Evolutionary conservation across 2,329 filamentous ascomycete genomes (phyloP), one percentile per base, ranked within the genome.

Genomic region (Fusarium globosum): DNA sequence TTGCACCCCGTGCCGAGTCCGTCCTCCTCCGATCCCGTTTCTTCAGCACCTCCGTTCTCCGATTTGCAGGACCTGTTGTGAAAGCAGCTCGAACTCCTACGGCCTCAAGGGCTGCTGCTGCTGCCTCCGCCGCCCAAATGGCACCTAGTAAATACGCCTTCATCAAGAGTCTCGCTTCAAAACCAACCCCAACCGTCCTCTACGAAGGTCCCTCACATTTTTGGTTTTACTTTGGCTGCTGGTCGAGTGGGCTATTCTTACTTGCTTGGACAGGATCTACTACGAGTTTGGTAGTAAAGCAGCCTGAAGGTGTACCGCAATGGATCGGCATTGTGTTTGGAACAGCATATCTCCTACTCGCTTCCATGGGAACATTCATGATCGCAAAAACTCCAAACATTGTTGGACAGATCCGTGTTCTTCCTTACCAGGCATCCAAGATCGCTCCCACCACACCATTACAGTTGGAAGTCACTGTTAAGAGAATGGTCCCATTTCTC

Each of bases 121-220:
- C 45, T 57, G 46, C 60, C 67, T 52, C 66, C 52, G 36, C 68
- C 48, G 38, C 76, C 48, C 65, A 71, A 65, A 68, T 68, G 63
- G 71, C 76, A 14, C 77, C 74, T 43, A 81, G 75, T 62, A 75
- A 76, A 78, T 85, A 83, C 76, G 85, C 82, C 61, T 90, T 87
- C 81, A 85, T 86, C 76, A 86, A 86, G 69, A 86, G 85, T 67
- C 85, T 94, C 42, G 87, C 89, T 20, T 83, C 84, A 65, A 88
- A 89, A 71, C 78, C 85, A n/a, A 82, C 85, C 4, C 85, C 88
- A 10, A 90, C 91, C 13, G 81, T 88, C 7, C 84, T 94, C 48
- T 94, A 93, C 83, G 85, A 91, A 76, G 87, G 88, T 3, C 89
- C 90, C 20, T 90, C 90, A 2, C 91, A 93, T 76, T 87, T 88